Base-by-base conservation (phyloP, 768 basidiomycete species). In the Mycena floridula region DNA sequence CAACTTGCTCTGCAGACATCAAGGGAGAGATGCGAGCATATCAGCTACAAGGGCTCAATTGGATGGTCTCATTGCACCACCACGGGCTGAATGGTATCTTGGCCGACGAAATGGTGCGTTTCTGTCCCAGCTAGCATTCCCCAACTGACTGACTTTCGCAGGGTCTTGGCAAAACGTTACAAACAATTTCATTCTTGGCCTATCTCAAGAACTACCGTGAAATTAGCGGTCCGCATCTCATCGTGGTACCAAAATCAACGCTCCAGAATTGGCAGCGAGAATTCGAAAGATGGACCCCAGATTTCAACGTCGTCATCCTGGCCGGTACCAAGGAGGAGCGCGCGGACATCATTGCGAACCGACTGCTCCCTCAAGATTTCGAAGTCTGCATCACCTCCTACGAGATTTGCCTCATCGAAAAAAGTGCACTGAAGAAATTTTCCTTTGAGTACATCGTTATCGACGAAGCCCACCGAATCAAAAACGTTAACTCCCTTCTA, bases 381-480 rank as follows among this genome's bases (percentile, higher is more conserved):
- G 85, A 96, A 64, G 85, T 95, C 52, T 88, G 89, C 64, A 85
- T 98, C 62, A 97, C 96, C 1, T 88, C 90, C 1, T 99, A 99
- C 65, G 96, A 97, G 63, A 89, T 99, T 49, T 95, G 92, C 60
- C 77, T 98, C 50, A 90, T 95, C 53, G 96, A 99, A 61, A 92
- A 92, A 64, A 73, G 80, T n/a, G 77, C 85, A 0, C 72, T 98
- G 50, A 91, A 90, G 66, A 95, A 95, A 62, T 90, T 97, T 62
- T 86, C 85, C 0, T 98, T 97, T 70, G 90, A 95, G 63, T 98
- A 98, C 65, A 97, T 97, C 63, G 80, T 88, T 52, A 98, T 99
- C 57, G 95, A 99, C 66, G 95, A 99, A 66, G 95, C 95, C 1
- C 95, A 99, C 59, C 86, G 96, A 20, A 99, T 99, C 76, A 98